These are phyloP conservation scores for Grosmannia clavigera DNA, from an alignment of 2,329 filamentous ascomycete species.

Conservation along the genomic window DNA sequence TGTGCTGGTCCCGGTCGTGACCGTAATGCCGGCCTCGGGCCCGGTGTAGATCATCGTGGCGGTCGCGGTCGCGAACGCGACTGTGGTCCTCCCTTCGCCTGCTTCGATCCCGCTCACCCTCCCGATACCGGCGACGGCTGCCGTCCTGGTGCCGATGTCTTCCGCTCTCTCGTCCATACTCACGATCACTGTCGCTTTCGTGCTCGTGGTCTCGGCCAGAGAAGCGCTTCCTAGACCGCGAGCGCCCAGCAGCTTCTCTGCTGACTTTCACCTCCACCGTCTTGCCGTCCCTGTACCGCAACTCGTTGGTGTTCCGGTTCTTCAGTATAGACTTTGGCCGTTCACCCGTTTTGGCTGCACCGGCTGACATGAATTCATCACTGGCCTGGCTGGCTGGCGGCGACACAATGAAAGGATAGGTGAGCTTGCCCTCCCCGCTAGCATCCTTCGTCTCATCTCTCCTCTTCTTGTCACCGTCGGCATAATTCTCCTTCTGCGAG, in stretches of 20 bases:
- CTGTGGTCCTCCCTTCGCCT: slow-evolving; percentile 31
- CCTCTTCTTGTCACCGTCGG: neutral
- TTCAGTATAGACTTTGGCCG: slow-evolving; percentile 49
- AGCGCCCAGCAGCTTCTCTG: neutral
- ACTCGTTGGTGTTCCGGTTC: slow-evolving; percentile 45
- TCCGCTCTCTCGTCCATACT: slow-evolving; percentile 8
- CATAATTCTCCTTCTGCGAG: neutral
- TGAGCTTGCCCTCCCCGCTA: slow-evolving; percentile 11
- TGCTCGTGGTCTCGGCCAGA: slow-evolving; percentile 17
- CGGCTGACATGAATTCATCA: slow-evolving; percentile 18
- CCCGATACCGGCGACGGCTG: slow-evolving; percentile 29
- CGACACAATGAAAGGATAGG: slow-evolving; percentile 27
- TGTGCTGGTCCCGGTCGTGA: slow-evolving; percentile 17
- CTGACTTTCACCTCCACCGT: slow-evolving; percentile 28
- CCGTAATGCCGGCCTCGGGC: neutral
- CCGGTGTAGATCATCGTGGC: slow-evolving; percentile 20
- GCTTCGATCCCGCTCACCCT: slow-evolving; percentile 27
- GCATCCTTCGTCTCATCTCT: slow-evolving; percentile 8
- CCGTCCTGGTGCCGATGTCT: slow-evolving; percentile 22
- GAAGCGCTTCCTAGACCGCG: no score
- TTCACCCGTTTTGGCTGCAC: slow-evolving; percentile 15
- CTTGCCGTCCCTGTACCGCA: slow-evolving; percentile 37
- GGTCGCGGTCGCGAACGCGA: slow-evolving; percentile 24
- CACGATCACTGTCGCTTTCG: slow-evolving; percentile 17
- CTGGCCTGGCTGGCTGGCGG: slow-evolving; percentile 16